These are phyloP conservation scores for Berberis thunbergii DNA, from an alignment of 164 flowering plant species.

Conservation along the genomic window DNA sequence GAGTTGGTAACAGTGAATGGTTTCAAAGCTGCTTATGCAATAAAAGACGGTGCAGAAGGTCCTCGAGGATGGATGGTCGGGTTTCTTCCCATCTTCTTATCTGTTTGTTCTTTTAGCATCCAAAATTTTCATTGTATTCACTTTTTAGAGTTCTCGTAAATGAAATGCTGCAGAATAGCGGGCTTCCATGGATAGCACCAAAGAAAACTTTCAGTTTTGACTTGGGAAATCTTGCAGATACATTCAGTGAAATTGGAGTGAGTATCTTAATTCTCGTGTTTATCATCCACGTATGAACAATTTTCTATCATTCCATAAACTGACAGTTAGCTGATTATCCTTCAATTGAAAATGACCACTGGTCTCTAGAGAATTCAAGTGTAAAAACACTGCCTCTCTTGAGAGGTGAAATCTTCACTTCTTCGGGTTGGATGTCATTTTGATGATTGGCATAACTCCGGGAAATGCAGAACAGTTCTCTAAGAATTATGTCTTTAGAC, in stretches of 20 bases:
- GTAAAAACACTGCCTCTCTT: no score
- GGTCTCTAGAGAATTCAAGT: no score
- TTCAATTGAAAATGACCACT: no score
- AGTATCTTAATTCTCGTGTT: neutral
- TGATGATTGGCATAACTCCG: no score
- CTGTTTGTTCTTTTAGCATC: neutral
- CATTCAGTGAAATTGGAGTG: slow-evolving; percentile 25
- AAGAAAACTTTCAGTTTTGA: slow-evolving; percentile 53
- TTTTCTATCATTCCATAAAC: neutral
- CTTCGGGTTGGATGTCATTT: no score
- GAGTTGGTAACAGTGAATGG: slow-evolving; percentile 86
- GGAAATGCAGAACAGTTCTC: no score
- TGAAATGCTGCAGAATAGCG: slow-evolving; percentile 66
- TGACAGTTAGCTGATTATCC: no score
- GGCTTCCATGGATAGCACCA: slow-evolving; percentile 82
- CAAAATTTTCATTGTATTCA: neutral
- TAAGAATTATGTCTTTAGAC: no score
- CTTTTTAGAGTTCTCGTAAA: neutral
- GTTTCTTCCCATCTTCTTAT: slow-evolving; percentile 6
- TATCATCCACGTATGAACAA: neutral
- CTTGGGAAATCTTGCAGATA: slow-evolving; percentile 45
- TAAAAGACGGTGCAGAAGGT: slow-evolving; percentile 98
- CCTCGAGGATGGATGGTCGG: slow-evolving; percentile 90
- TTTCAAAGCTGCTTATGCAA: slow-evolving; percentile 89
- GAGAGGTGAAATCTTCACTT: no score